Base-by-base conservation (phyloP, 768 basidiomycete genomes). In the Amanita polypyramis region DNA sequence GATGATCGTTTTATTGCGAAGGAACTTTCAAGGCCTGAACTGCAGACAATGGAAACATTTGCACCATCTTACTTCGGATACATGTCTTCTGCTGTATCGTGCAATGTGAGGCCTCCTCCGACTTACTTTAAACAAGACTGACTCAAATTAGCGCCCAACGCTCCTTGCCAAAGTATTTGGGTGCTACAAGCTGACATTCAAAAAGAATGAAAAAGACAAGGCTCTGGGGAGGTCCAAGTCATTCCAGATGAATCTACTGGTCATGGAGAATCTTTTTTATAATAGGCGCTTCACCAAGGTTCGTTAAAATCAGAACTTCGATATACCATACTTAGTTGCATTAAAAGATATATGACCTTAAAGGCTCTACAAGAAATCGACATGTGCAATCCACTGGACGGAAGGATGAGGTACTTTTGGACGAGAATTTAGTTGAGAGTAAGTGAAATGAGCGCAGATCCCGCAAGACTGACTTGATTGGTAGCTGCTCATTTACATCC, bases 1-100 rank as follows among this genome's bases (percentile, higher is more conserved):
- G 95, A 99, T 59, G 93, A 98, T 62, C 91, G 96, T 5, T 98
- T 98, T 72, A 96, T 99, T 54, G 91, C 95, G 29, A 99, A 99
- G 58, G 95, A 97, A 56, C 76, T 98, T 21, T 95, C 94, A 0
- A 76, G 79, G 49, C 74, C 87, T 25, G 96, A 99, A 59, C 68
- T 97, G 54, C 90, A 95, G 60, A 89, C 90, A 0, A 88, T 98
- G 81, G 90, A 94, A 55, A 89, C 86, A 0, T 98, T 99, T 64
- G 95, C 92, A 11, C 96, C 95, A 0, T 86, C 90, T 1, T 99
- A 99, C 63, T 98, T 99, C 58, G 87, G 94, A 52, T 99, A 98
- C 61, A 94, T 97, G 85, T 87, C 91, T 1, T 90, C 87, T n/a
- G 88, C 92, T 2, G 81, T 96, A 12, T 77, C 80, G 44, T 82